Conservation (phyloP, 208 protist species). For the Wallacemonas rigidus region DNA sequence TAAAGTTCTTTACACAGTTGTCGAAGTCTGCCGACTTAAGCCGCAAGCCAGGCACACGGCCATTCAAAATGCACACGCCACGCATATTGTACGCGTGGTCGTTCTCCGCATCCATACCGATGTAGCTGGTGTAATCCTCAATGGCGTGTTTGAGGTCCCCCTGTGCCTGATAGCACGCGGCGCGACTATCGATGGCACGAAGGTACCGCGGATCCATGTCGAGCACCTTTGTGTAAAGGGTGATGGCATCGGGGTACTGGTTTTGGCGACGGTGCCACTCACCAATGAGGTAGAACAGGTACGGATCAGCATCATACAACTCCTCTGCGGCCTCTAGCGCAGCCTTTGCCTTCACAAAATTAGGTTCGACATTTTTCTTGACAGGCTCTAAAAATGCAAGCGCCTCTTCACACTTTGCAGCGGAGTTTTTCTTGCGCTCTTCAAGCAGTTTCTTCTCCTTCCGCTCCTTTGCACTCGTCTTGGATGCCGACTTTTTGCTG, state of each 20-base stretch:
- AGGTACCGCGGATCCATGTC: constrained; percentile 64
- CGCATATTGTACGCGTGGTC: constrained; percentile 94
- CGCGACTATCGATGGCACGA: constrained; percentile 74
- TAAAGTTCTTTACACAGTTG: constrained; percentile 84
- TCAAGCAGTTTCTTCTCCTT: constrained; percentile 84
- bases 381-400: constrained; percentile 64
- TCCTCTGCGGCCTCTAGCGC: constrained; percentile 77
- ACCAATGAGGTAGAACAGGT: constrained; percentile 69
- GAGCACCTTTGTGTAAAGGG: constrained; percentile 76
- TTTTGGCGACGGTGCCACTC: constrained; percentile 62
- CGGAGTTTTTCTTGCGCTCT: constrained; percentile 62
- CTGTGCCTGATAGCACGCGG: constrained; percentile 58
- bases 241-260: constrained; percentile 71
- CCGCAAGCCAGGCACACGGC: constrained; percentile 77
- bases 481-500: constrained; percentile 27
- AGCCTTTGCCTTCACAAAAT: constrained; percentile 79
- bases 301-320: constrained; percentile 62
- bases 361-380: constrained; percentile 60
- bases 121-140: constrained; percentile 87
- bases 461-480: constrained; percentile 49
- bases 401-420: constrained; percentile 81
- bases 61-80: constrained; percentile 71
- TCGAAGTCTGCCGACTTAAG: constrained; percentile 69
- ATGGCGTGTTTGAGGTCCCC: constrained; percentile 74
- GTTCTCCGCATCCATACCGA: constrained; percentile 86